Evolutionary conservation across 805 yeast genomes (phyloP), one percentile per base, ranked within the genome.

Genomic region (Yamadazyma takamatsuzukensis): DNA sequence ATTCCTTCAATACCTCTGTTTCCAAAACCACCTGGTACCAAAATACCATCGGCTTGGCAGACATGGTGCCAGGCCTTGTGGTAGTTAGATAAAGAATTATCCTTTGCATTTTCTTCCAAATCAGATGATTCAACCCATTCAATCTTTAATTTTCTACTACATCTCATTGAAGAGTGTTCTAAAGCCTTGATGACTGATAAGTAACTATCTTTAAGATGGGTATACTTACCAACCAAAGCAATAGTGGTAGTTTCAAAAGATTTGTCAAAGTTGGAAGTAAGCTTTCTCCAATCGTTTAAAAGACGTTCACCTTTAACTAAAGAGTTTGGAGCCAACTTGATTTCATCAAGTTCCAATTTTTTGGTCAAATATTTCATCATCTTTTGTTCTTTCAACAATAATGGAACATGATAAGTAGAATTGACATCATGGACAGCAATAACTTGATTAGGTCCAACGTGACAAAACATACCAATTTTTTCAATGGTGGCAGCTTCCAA

Each of bases 1-100:
- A 93, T 93, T 50, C 98, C 99, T 66, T 93, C 97, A 39, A 87
- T 86, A 64, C 99, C 99, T 62, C 99, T 82, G 30, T 78, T 64
- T 39, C 99, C 99, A 54, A 93, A 93, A 1, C 99, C 99, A 56
- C 99, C 99, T 24, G 99, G 98, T 37, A 93, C 96, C 39, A 93
- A 74, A 44, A 93, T 83, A 61, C 98, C 97, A 61, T 93, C 96
- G 16, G 97, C 96, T 51, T 83, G 78, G 58, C 95, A 85, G 44
- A 93, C 80, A 47, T 73, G 68, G 51, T 87, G 90, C 99, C 98
- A 93, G 33, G 97, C 96, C 61, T 83, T 82, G 62, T 90, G 96
- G 70, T 83, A 89, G 49, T 77, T 76, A 36, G 80, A 78, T 64
- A 87, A 83, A 50, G 80, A 76, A 18, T 66, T 49, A 18, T 66